Evolutionary conservation across 1,284 basidiomycete species (phyloP).

Genomic region (Cryptococcus depauperatus): DNA sequence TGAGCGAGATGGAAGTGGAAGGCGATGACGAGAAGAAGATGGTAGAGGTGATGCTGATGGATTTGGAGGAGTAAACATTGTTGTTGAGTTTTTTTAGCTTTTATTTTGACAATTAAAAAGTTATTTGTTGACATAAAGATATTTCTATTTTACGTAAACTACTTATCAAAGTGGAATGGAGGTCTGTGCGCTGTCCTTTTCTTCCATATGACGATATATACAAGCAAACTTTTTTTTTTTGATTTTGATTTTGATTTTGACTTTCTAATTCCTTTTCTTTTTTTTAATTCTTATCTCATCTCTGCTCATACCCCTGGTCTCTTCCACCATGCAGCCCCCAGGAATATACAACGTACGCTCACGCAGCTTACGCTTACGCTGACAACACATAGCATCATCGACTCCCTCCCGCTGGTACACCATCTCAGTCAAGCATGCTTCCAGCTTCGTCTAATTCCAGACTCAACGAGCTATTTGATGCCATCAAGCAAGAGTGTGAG

Average conservation of each 20-base stretch:
- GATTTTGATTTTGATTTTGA: too few relatives aligned
- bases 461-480: slow-evolving; percentile 72
- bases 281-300: neutral
- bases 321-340: slow-evolving; percentile 30
- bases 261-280: neutral
- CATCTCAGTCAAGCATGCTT: slow-evolving; percentile 21
- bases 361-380: neutral
- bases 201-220: too few relatives aligned
- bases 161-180: too few relatives aligned
- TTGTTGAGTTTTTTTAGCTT: too few relatives aligned
- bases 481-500: slow-evolving; percentile 80
- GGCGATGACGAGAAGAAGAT: slow-evolving; percentile 10
- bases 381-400: slow-evolving; percentile 34
- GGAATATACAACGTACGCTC: slow-evolving; percentile 36
- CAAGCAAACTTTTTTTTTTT: too few relatives aligned
- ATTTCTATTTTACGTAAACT: too few relatives aligned
- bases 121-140: too few relatives aligned
- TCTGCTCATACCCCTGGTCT: slow-evolving; percentile 1
- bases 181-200: too few relatives aligned
- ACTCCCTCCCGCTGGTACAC: slow-evolving; percentile 31
- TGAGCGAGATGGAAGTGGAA: slow-evolving; percentile 43
- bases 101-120: too few relatives aligned
- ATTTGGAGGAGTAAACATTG: slow-evolving; percentile 5
- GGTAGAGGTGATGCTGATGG: slow-evolving; percentile 19
- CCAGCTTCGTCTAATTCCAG: slow-evolving; percentile 37